Conservation (phyloP, 139 green algal species). For the Picochlorum costavermella region DNA sequence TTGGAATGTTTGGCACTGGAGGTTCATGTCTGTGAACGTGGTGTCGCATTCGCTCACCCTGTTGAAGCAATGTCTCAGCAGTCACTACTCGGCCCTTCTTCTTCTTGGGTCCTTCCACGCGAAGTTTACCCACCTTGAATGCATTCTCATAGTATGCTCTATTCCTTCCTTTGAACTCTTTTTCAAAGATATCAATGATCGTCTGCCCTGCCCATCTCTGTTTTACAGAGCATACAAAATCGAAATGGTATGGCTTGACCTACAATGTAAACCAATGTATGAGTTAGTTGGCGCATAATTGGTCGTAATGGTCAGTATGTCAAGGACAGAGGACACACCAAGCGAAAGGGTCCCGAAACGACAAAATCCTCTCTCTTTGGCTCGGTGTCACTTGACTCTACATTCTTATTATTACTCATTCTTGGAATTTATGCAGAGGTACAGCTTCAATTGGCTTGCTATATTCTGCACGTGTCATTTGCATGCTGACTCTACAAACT, state of each 20-base stretch:
- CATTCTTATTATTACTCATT: too few species aligned
- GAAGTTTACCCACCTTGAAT: slow-evolving; percentile 45
- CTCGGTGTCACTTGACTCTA: slow-evolving; percentile 6
- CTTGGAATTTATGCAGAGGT: too few species aligned
- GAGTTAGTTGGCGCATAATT: not conserved
- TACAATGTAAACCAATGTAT: slow-evolving; percentile 8
- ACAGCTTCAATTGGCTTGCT: too few species aligned
- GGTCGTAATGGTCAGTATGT: not conserved
- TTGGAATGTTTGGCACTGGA: slow-evolving; percentile 41
- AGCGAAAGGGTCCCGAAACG: not conserved
- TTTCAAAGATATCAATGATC: slow-evolving; percentile 61
- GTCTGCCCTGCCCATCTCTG: slow-evolving; percentile 46
- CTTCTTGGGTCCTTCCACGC: slow-evolving; percentile 40
- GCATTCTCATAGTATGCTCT: slow-evolving; percentile 58
- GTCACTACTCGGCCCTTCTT: not conserved
- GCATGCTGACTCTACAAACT: too few species aligned
- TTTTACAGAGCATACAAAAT: slow-evolving; percentile 74
- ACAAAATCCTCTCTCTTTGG: slow-evolving; percentile 18
- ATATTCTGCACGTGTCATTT: too few species aligned
- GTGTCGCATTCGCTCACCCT: slow-evolving; percentile 53
- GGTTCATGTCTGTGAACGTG: slow-evolving; percentile 82
- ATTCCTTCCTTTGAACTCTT: slow-evolving; percentile 55
- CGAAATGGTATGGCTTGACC: slow-evolving; percentile 77
- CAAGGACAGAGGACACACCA: slow-evolving; percentile 6
- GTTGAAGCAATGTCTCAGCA: slow-evolving; percentile 27